These are phyloP conservation scores for Penicillium sp. DNA, from an alignment of 2,329 filamentous ascomycete genomes.

Conservation along the genomic window DNA sequence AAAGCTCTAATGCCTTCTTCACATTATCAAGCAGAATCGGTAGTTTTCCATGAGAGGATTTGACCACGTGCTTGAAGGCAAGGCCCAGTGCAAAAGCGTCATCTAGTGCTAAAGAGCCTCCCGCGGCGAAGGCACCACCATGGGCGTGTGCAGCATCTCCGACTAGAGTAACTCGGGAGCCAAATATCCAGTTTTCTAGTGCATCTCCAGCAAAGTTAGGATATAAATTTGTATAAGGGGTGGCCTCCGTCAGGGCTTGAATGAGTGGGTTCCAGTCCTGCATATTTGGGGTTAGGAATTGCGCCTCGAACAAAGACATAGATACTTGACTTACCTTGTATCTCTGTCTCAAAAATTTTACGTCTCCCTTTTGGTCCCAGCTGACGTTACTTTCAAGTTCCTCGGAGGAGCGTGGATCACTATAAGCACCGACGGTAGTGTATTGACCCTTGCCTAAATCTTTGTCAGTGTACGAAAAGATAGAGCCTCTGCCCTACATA, in stretches of 20 bases:
- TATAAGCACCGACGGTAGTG: conserved; percentile 45
- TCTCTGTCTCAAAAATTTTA: conserved; percentile 36
- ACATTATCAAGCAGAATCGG: conserved; percentile 19
- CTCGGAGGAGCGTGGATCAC: conserved; percentile 37
- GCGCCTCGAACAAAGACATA: too few relatives aligned
- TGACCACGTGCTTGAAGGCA: conserved; percentile 41
- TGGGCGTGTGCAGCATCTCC: conserved; percentile 34
- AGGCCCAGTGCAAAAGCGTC: conserved; percentile 44
- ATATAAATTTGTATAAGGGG: conserved; percentile 43
- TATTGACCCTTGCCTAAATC: conserved; percentile 37
- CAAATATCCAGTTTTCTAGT: conserved; percentile 46
- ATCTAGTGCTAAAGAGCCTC: conserved; percentile 32
- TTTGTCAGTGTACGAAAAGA: conserved; percentile 1
- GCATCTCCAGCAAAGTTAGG: conserved; percentile 46
- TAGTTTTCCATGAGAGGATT: neutral
- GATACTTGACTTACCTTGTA: conserved; percentile 17
- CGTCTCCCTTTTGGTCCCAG: conserved; percentile 44
- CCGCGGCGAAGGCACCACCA: conserved; percentile 32
- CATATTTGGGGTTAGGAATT: conserved; percentile 6
- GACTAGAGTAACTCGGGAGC: conserved; percentile 27
- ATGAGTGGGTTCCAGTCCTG: conserved; percentile 46
- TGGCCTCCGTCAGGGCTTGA: conserved; percentile 42
- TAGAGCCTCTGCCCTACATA: conserved; percentile 5
- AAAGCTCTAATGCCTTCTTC: conserved; percentile 37
- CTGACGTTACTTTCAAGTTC: conserved; percentile 31